Percentiles rank a stretch among this genome's conserved stretches.
Conservation (phyloP, 225 moss, liverwort and hornwort genomes). For the Polytrichum formosum region DNA sequence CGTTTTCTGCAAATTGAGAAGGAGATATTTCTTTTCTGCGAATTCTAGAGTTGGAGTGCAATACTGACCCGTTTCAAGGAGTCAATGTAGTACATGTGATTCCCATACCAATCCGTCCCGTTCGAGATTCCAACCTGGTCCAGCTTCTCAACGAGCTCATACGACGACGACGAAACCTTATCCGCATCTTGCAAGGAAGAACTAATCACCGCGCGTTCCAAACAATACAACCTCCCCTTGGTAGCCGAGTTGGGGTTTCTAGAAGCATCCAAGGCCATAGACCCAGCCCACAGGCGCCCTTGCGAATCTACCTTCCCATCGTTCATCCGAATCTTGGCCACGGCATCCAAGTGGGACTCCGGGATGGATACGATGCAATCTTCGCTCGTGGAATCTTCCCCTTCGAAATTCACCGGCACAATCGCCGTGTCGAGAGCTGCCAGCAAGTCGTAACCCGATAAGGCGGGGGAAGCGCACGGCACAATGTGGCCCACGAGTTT, state of each 20-base stretch:
- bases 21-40: too few relatives aligned
- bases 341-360: constrained; percentile 27
- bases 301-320: constrained; percentile 54
- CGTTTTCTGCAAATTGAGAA: too few relatives aligned
- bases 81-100: constrained; percentile 49
- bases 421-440: constrained; percentile 23
- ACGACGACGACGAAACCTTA: neutral
- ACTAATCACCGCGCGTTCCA: constrained; percentile 8
- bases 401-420: constrained; percentile 40
- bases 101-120: constrained; percentile 48
- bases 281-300: constrained; percentile 51
- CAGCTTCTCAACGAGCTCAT: constrained; percentile 43
- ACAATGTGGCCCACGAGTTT: constrained; percentile 47
- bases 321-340: constrained; percentile 35
- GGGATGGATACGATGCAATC: constrained; percentile 26
- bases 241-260: constrained; percentile 31
- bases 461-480: constrained; percentile 27
- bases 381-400: constrained; percentile 13
- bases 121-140: constrained; percentile 48
- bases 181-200: constrained; percentile 2
- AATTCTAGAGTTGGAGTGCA: too few relatives aligned
- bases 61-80: constrained; percentile 32
- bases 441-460: constrained; percentile 33
- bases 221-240: constrained; percentile 40
- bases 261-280: constrained; percentile 50